phyloP scores from a whole-genome alignment of 176 grass and related monocot genomes.

The Eremochloa ophiuroides region DNA sequence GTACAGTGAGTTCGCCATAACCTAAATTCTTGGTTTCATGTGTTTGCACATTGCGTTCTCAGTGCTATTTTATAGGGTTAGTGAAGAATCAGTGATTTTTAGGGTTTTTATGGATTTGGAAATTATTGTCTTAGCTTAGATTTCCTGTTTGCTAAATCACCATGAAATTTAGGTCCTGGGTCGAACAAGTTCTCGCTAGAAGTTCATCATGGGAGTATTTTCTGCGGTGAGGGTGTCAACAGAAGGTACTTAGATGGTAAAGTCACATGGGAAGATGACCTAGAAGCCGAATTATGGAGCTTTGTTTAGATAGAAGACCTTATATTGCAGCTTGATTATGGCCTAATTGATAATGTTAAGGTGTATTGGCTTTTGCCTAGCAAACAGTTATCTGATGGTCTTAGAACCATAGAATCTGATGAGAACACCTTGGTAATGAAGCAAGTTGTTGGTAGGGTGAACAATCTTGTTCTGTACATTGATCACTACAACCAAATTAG shows the following conservation, averaged over 20 bases:
- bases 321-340: too few species aligned
- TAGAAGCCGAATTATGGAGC: not conserved
- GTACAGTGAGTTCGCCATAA: not conserved
- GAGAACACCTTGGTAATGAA: not conserved
- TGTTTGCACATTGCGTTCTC: too few species aligned
- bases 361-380: not conserved
- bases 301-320: not conserved
- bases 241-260: not conserved
- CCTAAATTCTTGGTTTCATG: not conserved
- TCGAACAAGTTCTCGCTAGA: not conserved
- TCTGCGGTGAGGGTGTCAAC: not conserved
- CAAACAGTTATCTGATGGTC: not conserved
- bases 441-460: not conserved
- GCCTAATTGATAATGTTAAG: not conserved
- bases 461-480: not conserved
- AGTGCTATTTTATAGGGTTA: too few species aligned
- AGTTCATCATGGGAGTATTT: not conserved
- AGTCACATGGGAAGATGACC: not conserved
- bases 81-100: too few species aligned
- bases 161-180: not conserved
- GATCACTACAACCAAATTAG: not conserved
- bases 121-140: too few species aligned
- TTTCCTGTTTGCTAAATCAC: too few species aligned
- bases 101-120: too few species aligned
- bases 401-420: not conserved